Evolutionary conservation across 2,329 filamentous ascomycete species (phyloP), one percentile per base, ranked within the genome.

Genomic region (Emericellopsis cladophorae): DNA sequence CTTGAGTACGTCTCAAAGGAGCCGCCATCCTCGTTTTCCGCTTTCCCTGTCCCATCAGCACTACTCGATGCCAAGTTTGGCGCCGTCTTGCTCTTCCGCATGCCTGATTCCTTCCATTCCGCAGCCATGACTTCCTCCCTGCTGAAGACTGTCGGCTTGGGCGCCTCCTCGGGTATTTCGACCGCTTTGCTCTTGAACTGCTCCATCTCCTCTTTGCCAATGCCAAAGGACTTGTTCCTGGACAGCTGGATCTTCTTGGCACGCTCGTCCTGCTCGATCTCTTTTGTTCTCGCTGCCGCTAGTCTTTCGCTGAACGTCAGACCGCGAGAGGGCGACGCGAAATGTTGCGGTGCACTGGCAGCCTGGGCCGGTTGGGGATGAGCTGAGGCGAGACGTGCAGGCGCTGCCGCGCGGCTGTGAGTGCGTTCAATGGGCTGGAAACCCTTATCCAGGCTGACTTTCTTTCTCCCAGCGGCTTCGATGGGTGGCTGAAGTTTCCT

Each of bases 391-490:
- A 62, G 34, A 76, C 49, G 47, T 67, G 61, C 22, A 36, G 32
- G 5, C 29, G 32, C 16, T 36, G 40, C 21, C 4, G 85, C 78
- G 48, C 86, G 72, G 58, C 85, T 92, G 23, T 96, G 64, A 4
- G 89, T 95, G 26, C 96, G 71, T 51, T 95, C 87, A 44, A 76
- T 76, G 2, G 81, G 88, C 50, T 72, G 82, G 31, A 89, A 65
- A 1, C 87, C 88, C 56, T 94, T 93, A 60, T 95, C 89, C 46
- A 96, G 93, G 5, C 92, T 90, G 14, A 96, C 60, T 15, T 87
- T 61, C 26, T 29, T 29, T 29, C 9, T 29, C 12, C 26, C 12
- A 92, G 75, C 45, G 89, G 73, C 40, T 82, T 82, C 1, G 92
- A 90, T 2, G 89, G 72, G 76, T 31, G 78, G 79, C 12, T 74